Evolutionary conservation across 768 basidiomycete species (phyloP), one percentile per base, ranked within the genome.

Genomic region (Hydnomerulius pinastri): DNA sequence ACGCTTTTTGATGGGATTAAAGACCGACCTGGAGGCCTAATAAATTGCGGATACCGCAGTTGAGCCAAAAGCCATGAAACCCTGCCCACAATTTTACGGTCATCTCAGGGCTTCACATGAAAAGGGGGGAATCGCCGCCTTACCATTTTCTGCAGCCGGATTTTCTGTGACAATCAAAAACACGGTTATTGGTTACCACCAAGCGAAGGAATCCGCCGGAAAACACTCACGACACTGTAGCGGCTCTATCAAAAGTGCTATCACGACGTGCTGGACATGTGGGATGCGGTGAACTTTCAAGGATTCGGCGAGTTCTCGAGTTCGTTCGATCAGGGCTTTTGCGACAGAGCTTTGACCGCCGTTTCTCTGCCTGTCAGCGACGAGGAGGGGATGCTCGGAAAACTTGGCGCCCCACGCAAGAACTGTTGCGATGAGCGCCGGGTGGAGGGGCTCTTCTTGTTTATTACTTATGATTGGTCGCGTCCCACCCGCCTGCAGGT

Each of bases 381-480:
- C 77, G 40, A 97, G 82, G 53, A 93, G 70, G 0, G 88, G 86
- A 63, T 96, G 91, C 60, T 97, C 94, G 4, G 92, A 93, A 67
- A 96, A 96, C 60, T 93, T 92, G 30, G 90, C 86, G 24, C 94
- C 94, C 87, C 90, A 95, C 0, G 92, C 90, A 45, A 97, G 73
- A 8, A 94, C 86, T 1, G 89, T 87, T 6, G 94, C 94, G 43
- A 96, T 79, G 18, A 94, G 75, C 5, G 86, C 85, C 29, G 85
- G 87, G 62, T 87, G 86, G 23, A 84, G 60, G 12, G 78, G 71
- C 38, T 79, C 76, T 24, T 76, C 74, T 32, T 69, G 62, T 12
- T 58, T 68, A 28, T 9, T 56, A 29, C 23, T 41, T 3, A 62
- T 41, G 37, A 55, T 43, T 8, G 57, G 52, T 8, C 67, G 67